Base-by-base conservation (phyloP, 441 rosid genomes). In the Capsella rubella region DNA sequence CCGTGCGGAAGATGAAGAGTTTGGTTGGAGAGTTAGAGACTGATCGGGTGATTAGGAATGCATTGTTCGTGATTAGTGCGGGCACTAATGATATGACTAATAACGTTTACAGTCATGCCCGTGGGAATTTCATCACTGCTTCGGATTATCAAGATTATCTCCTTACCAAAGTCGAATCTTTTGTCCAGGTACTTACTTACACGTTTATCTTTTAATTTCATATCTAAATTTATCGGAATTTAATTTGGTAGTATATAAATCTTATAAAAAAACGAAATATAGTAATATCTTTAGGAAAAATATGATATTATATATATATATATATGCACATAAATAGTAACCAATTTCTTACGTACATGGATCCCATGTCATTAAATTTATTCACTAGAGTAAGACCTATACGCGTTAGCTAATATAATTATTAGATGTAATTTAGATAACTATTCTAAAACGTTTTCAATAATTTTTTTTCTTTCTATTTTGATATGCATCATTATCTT, bases 81-180 rank as follows among this genome's bases (percentile, higher is more conserved):
- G 92, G 90, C 4, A 85, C 83, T 39, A 89, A 89, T 62, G 97
- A 89, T 66, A 68, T 81, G 61, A 31, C 32, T 13, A 63, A 78
- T 9, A 87, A 80, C 50, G 83, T 80, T 73, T 89, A 80, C 51
- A 78, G 54, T 52, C 12, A 61, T 12, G 80, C 65, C 34, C 70
- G 62, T 31, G 76, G 82, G 59, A 81, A 25, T 15, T 57, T 50
- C 10, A 51, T 74, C 77, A 58, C 79, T 21, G 67, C 47, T 21
- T 75, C 43, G 15, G 42, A 59, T 69, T 88, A 88, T 68, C 84
- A 82, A 39, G 84, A 82, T 43, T 79, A 42, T 73, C 31, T 86
- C 60, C 83, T 82, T 12, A 47, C 13, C 65, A 82, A 47, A 65
- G 25, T 80, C 15, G 64, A 80, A 7, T 61, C 34, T 39, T 54